Evolutionary conservation across 257 asterid genomes (phyloP).

Genomic region (Nicotiana sylvestris): DNA sequence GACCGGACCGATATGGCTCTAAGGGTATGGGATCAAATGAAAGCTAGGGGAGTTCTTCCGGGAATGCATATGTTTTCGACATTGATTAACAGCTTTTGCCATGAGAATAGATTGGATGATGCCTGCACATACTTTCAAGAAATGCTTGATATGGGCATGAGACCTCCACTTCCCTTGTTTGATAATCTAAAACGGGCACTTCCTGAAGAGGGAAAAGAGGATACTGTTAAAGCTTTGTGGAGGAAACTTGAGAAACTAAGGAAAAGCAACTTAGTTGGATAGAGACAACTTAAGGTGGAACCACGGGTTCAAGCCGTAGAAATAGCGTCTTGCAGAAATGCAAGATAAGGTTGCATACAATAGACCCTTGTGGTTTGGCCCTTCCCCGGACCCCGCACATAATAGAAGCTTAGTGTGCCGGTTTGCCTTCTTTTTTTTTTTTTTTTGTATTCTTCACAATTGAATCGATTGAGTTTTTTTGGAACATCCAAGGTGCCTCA

Average conservation of each 20-base stretch:
- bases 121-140: conserved; percentile 52
- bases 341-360: too few relatives aligned
- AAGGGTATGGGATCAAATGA: conserved; percentile 68
- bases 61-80: conserved; percentile 71
- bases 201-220: conserved; percentile 56
- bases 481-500: background rate
- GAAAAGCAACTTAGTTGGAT: conserved; percentile 40
- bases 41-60: conserved; percentile 62
- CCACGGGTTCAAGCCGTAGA: too few relatives aligned
- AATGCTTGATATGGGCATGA: conserved; percentile 77
- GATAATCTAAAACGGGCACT: conserved; percentile 53
- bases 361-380: too few relatives aligned
- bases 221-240: conserved; percentile 31
- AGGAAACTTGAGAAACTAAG: conserved; percentile 49
- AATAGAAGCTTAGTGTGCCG: too few relatives aligned
- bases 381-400: too few relatives aligned
- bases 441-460: background rate
- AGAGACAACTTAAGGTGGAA: background rate
- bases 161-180: conserved; percentile 67
- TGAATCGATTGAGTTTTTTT: background rate
- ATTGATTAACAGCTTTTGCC: conserved; percentile 53
- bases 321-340: too few relatives aligned
- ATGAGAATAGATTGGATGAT: conserved; percentile 42
- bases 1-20: conserved; percentile 61
- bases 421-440: too few relatives aligned